A percentile compares a stretch with the other conserved stretches of the same genome.
These are phyloP conservation scores for Musa beccarii DNA, from an alignment of 176 grass and related monocot species.

Conservation along the genomic window DNA sequence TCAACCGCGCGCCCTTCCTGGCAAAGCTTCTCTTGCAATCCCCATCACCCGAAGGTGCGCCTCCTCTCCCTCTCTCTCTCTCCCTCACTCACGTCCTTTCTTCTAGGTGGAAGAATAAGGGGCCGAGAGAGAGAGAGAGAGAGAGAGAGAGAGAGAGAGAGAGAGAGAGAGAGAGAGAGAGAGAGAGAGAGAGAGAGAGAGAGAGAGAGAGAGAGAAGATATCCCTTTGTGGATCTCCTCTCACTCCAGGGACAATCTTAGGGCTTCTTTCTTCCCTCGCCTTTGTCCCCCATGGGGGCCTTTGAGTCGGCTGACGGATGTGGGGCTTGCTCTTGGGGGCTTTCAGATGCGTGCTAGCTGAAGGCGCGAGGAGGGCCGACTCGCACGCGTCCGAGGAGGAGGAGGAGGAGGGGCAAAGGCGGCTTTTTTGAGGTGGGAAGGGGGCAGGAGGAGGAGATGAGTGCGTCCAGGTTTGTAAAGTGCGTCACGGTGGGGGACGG, in stretches of 20 bases:
- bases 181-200: neutral
- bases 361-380: neutral
- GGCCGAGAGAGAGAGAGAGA: neutral
- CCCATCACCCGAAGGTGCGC: neutral
- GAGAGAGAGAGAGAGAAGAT: neutral
- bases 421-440: neutral
- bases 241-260: neutral
- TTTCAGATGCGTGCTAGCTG: conserved; percentile 14
- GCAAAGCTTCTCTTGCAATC: neutral
- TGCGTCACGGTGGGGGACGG: conserved; percentile 15
- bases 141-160: neutral
- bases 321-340: neutral
- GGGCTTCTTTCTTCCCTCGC: neutral
- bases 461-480: conserved; percentile 13
- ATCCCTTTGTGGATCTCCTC: conserved; percentile 1
- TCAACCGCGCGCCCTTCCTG: conserved; percentile 2
- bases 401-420: neutral
- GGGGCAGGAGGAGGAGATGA: neutral
- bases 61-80: neutral
- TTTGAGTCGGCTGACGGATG: neutral
- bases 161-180: neutral
- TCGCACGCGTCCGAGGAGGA: neutral
- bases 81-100: neutral
- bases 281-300: neutral
- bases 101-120: neutral